Percentiles rank a stretch among this genome's conserved stretches.
Conservation (phyloP, 306 rosid species). For the Oxytropis ochrocephala region DNA sequence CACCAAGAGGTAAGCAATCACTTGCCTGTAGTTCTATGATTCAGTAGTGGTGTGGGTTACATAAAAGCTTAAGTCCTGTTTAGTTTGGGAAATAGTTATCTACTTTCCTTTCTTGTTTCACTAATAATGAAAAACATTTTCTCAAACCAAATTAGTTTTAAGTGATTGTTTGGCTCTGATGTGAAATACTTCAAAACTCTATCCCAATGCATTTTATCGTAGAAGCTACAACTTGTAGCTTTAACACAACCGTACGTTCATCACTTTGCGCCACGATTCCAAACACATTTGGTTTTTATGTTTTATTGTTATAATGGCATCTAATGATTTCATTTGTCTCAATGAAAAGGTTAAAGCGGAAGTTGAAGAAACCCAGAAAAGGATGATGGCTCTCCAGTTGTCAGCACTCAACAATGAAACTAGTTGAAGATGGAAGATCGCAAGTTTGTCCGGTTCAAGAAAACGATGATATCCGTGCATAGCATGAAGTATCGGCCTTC, state of each 20-base stretch:
- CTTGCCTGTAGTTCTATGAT: constrained; percentile 1
- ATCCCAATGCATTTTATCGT: no score
- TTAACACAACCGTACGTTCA: no score
- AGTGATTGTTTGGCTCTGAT: no score
- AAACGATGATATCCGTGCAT: constrained; percentile 5
- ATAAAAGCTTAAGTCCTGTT: background rate
- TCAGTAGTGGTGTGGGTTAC: background rate
- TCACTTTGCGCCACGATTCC: no score
- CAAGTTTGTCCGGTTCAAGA: background rate
- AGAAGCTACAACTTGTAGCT: no score
- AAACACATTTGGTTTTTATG: background rate
- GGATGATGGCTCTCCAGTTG: constrained; percentile 22
- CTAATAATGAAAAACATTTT: no score
- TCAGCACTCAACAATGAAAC: background rate
- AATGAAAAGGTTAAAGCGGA: constrained; percentile 44
- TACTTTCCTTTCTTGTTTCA: no score
- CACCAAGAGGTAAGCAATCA: constrained; percentile 46
- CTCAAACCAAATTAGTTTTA: background rate
- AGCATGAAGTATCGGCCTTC: background rate
- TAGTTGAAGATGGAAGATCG: background rate
- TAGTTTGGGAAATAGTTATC: background rate
- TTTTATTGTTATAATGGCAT: constrained; percentile 6
- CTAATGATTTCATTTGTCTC: constrained; percentile 23
- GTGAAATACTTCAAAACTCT: no score
- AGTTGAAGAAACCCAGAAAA: constrained; percentile 44